Evolutionary conservation across 2,329 filamentous ascomycete genomes (phyloP), one percentile per base, ranked within the genome.

Genomic region (Colletotrichum truncatum): DNA sequence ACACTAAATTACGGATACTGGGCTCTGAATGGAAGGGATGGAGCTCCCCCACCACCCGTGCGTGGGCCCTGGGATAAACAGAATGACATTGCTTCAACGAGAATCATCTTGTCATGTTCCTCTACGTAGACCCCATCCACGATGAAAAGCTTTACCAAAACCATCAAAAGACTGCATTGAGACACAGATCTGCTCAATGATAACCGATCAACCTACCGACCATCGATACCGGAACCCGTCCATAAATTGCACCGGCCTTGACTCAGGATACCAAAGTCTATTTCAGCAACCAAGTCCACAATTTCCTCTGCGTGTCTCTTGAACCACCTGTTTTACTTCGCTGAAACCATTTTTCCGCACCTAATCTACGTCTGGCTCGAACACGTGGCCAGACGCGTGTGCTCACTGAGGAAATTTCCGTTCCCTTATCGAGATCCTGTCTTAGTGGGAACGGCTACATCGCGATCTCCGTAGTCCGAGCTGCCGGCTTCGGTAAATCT

Each of bases 311-410:
- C 28, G 32, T 30, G 12, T 23, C 32, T 49, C n/a, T 39, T 18
- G 12, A 48, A 28, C 34, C 18, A 14, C 25, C 26, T 55, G 57
- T 65, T 62, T 65, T 48, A 62, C 39, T 8, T 60, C 30, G 55
- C 55, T 21, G 30, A 53, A 41, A 53, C 30, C 30, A 48, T 60
- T 62, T 32, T 55, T 36, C 48, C 49, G 56, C 23, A 46, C 14
- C 62, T 43, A 48, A 36, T 49, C 34, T 43, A 16, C 21, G 4
- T 30, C 36, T 18, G n/a, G 16, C 21, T 21, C 30, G 43, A 65
- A 62, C 62, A 65, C 62, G 62, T 65, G 62, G 57, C 62, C 28
- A 28, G 56, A 65, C 56, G 61, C 30, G 38, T 53, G 61, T 53
- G 61, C 54, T 49, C 34, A 55, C n/a, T 54, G 48, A 34, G n/a